Evolutionary conservation across 441 rosid genomes (phyloP).

Genomic region (Codiaeum variegatum): DNA sequence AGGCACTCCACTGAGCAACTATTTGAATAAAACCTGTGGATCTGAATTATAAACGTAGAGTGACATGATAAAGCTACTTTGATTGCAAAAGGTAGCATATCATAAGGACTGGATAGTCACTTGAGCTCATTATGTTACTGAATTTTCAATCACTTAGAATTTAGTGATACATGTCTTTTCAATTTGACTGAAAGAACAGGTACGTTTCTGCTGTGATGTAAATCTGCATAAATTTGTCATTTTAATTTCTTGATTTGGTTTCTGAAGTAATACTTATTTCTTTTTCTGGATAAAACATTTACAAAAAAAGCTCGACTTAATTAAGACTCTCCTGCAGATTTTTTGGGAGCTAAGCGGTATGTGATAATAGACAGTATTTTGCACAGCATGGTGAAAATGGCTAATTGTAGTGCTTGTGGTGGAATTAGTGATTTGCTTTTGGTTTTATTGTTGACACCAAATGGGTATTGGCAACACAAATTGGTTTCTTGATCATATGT

Average conservation of each 20-base stretch:
- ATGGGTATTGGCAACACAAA: background rate
- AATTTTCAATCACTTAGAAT: background rate
- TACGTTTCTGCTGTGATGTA: background rate
- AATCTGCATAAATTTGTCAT: background rate
- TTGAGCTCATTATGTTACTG: background rate
- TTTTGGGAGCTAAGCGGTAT: background rate
- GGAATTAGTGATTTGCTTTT: background rate
- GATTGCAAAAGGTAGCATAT: background rate
- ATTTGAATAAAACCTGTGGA: background rate
- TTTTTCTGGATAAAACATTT: background rate
- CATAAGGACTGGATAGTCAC: background rate
- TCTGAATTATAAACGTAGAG: background rate
- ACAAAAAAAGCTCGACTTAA: background rate
- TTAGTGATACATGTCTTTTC: background rate
- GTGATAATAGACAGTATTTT: background rate
- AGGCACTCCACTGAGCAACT: background rate
- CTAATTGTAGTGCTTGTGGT: background rate
- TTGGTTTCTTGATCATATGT: background rate
- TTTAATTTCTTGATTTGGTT: background rate
- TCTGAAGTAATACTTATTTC: background rate
- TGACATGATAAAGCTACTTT: background rate
- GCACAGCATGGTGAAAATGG: background rate
- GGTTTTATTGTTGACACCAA: background rate
- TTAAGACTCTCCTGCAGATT: background rate
- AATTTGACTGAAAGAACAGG: background rate